phyloP scores from a whole-genome alignment of 2,329 filamentous ascomycete species.

The Penicillium capsulatum region DNA sequence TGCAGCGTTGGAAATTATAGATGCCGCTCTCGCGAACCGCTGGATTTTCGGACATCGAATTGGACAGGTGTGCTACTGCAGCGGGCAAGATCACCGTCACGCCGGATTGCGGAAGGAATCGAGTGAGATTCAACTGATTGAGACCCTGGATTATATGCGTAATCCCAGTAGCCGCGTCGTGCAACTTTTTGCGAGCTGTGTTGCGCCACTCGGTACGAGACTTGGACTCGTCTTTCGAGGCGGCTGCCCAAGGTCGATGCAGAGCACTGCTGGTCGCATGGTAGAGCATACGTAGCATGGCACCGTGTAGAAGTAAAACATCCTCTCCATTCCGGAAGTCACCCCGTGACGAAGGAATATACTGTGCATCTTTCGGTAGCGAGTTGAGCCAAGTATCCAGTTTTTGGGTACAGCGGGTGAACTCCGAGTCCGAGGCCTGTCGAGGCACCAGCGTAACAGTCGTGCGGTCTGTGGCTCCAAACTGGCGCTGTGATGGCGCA shows the following conservation, averaged over 20 bases:
- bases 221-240: constrained; percentile 43
- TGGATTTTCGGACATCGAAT: constrained; percentile 73
- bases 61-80: constrained; percentile 81
- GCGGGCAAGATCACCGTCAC: constrained; percentile 82
- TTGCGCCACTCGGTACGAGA: constrained; percentile 56
- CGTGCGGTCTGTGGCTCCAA: constrained; percentile 61
- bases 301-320: constrained; percentile 62
- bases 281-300: constrained; percentile 85
- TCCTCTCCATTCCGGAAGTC: constrained; percentile 50
- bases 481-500: constrained; percentile 74
- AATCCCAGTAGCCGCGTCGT: constrained; percentile 75
- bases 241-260: constrained; percentile 77
- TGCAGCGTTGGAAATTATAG: constrained; percentile 75
- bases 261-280: constrained; percentile 85
- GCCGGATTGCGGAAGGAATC: constrained; percentile 74
- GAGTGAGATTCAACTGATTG: constrained; percentile 64
- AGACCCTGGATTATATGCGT: constrained; percentile 73
- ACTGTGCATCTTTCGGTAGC: constrained; percentile 66
- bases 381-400: constrained; percentile 68
- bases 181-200: constrained; percentile 72
- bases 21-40: constrained; percentile 66
- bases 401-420: constrained; percentile 69
- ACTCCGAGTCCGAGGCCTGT: constrained; percentile 71
- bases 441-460: constrained; percentile 81
- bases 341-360: constrained; percentile 58